Evolutionary conservation across 2,329 filamentous ascomycete genomes (phyloP).

Genomic region (Aspergillus piperis): DNA sequence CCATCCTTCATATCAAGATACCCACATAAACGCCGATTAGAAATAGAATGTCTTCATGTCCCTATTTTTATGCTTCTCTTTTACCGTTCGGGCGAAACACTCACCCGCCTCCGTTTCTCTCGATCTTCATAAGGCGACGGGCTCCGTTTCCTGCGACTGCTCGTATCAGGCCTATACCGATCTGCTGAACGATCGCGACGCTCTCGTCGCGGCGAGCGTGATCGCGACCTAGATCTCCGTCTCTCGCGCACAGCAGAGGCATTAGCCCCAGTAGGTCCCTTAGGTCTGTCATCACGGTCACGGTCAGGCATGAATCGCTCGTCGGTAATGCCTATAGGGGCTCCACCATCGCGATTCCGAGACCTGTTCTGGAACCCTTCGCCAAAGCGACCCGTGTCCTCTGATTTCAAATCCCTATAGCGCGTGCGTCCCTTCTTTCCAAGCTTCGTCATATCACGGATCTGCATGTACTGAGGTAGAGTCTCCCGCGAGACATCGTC

Average conservation of each 20-base stretch:
- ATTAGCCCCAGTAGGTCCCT: constrained; percentile 49
- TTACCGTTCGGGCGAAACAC: constrained; percentile 26
- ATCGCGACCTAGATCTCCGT: constrained; percentile 44
- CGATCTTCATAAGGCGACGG: constrained; percentile 45
- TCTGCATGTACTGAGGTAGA: constrained; percentile 87
- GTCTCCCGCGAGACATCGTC: constrained; percentile 86
- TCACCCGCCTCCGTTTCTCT: constrained; percentile 45
- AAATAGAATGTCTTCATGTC: constrained; percentile 8
- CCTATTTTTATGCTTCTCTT: constrained; percentile 8
- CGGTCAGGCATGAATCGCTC: constrained; percentile 51
- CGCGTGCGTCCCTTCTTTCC: constrained; percentile 89
- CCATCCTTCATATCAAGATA: constrained; percentile 20
- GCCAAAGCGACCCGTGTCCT: constrained; percentile 89
- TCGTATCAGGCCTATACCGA: constrained; percentile 49
- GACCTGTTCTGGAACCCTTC: constrained; percentile 34
- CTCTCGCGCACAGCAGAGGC: constrained; percentile 45
- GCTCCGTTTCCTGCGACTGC: constrained; percentile 42
- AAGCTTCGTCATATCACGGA: constrained; percentile 89
- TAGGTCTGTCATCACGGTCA: constrained; percentile 32
- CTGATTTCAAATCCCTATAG: constrained; percentile 82
- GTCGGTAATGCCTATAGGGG: constrained; percentile 44
- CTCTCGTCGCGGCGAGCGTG: constrained; percentile 53
- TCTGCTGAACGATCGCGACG: constrained; percentile 48
- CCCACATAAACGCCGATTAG: constrained; percentile 22
- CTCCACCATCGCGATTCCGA: constrained; percentile 29